Evolutionary conservation across 129 eudicot species (phyloP), one percentile per base, ranked within the genome.

Genomic region (Escallonia herrerae): DNA sequence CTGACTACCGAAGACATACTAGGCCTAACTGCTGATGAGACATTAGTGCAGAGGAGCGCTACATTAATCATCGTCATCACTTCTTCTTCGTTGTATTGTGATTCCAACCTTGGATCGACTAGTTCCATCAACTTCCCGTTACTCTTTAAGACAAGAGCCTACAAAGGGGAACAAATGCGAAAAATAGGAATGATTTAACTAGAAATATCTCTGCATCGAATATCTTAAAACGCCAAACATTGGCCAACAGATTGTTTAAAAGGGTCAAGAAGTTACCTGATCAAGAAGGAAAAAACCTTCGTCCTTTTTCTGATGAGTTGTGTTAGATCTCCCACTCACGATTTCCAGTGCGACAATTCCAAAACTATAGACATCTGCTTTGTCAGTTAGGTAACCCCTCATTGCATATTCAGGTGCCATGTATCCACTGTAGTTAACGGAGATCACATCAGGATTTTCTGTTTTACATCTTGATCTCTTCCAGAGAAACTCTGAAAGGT

Each of bases 381-480:
- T 83, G 62, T 76, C 73, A 2, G 85, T 79, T 33, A 83, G 71
- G 72, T 79, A 57, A 56, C 89, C 89, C 54, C 80, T 46, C 77
- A 79, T 68, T 43, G 89, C 89, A 59, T 83, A 83, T 73, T 83
- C 89, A 22, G 89, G 89, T 8, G 89, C 85, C 85, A 83, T 83
- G 49, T 83, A 83, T 70, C 89, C 89, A 49, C 89, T 83, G 65
- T 1, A 74, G 43, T 40, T 11, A 50, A 43, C 40, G 40, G 40
- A 7, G 9, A 6, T 39, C 6, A 51, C 59, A 6, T 65, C 40
- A 52, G 33, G 33, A 22, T 22, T 22, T 22, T 22, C 33, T 13
- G 8, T 10, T 14, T 15, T 13, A 5, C 3, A 43, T 62, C 6
- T 13, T 61, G 13, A 6, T 42, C 7, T 42, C 39, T 55, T 13